These are phyloP conservation scores for Aspergillus biplanus DNA, from an alignment of 495 filamentous ascomycete genomes.

Conservation along the genomic window DNA sequence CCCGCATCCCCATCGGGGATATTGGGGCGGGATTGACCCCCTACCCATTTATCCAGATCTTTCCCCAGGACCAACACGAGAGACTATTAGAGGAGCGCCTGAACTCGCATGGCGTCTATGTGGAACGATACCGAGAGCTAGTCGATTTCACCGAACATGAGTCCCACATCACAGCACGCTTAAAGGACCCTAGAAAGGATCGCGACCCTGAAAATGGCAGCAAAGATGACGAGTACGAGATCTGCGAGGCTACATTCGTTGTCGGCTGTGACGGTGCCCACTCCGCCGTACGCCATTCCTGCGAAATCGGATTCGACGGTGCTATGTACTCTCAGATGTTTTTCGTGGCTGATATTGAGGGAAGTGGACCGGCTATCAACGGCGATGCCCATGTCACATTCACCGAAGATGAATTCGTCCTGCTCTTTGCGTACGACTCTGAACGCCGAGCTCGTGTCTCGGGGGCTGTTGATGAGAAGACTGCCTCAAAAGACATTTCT, in stretches of 20 bases:
- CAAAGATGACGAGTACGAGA: conserved; percentile 20
- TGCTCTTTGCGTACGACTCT: conserved; percentile 33
- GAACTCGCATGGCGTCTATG: conserved; percentile 34
- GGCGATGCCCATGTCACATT: conserved; percentile 39
- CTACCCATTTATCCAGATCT: conserved; percentile 38
- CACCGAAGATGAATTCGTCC: conserved; percentile 32
- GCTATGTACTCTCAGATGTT: conserved; percentile 38
- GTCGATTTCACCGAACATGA: conserved; percentile 32
- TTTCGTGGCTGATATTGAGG: conserved; percentile 41
- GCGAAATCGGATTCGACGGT: conserved; percentile 35
- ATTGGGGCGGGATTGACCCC: conserved; percentile 36
- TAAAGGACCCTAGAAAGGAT: conserved; percentile 17
- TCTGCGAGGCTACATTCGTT: conserved; percentile 34
- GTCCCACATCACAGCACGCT: conserved; percentile 31
- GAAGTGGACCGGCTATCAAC: conserved; percentile 34
- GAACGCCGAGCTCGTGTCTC: conserved; percentile 29
- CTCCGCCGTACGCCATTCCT: conserved; percentile 34
- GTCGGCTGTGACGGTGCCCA: conserved; percentile 44
- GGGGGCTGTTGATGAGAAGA: conserved; percentile 29
- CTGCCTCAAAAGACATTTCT: conserved; percentile 16
- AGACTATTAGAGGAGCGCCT: conserved; percentile 37
- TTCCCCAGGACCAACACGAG: conserved; percentile 43
- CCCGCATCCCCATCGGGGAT: conserved; percentile 29
- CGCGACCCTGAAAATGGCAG: not conserved
- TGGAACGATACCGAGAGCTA: conserved; percentile 36